Base-by-base conservation (phyloP, 345 rosid species). In the Eucalyptus erythrocorys region DNA sequence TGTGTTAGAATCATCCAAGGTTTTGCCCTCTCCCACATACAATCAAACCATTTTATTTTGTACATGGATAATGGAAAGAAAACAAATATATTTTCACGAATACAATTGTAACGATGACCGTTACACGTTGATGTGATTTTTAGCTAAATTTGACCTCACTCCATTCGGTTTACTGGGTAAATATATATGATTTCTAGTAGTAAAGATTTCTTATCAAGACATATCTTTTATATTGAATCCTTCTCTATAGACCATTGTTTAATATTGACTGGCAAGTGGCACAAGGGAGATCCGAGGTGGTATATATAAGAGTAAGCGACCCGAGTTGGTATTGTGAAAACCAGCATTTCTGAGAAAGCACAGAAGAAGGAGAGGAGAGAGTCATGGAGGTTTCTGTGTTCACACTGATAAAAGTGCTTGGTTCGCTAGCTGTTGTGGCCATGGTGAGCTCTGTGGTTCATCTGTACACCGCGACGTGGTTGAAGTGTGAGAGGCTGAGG, bases 401-500 rank as follows among this genome's bases (percentile, higher is more conserved):
- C 43, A 45, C 45, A 13, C 57, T 68, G 81, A 3, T 61, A 24
- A 55, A 61, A 84, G 51, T 22, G 30, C 6, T 71, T 40, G 50
- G 88, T 32, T 57, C 86, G 13, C 4, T 89, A 27, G 90, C 48
- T 15, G 76, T 40, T 40, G 88, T 84, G 80, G 89, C 87, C 40
- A 21, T 87, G 59, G n/a, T 89, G 61, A 87, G 87, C 68, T 88
- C 89, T 6, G 6, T 92, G 47, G 11, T 90, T 13, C 91, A 88
- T 59, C 51, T 88, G 26, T 93, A 90, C 88, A 59, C 14, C 82
- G 81, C 48, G 2, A 48, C 89, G 7, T 90, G 93, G 90, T 27
- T 92, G 6, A 85, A 86, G 64, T 87, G 93, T 3, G 89, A 86
- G 79, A 87, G 88, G 88, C 81, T 90, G 85, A 89, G 92, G 90